Base-by-base conservation (phyloP, 2,329 filamentous ascomycete species). In the Penicillium sp. region DNA sequence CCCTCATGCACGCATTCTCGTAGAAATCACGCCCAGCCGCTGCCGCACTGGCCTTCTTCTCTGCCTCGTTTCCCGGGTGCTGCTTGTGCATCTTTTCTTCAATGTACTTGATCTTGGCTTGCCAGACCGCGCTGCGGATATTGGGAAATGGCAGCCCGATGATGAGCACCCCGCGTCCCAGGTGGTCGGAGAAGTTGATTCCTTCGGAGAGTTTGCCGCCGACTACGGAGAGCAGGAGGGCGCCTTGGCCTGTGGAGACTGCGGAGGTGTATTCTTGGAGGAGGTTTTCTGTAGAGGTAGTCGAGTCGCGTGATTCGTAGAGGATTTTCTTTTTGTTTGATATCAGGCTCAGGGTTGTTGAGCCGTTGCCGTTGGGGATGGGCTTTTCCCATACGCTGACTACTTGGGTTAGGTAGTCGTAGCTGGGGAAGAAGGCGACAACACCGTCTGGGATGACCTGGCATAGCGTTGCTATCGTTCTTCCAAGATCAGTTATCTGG, bases 121-220 rank as follows among this genome's bases (percentile, higher is more conserved):
- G 92, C 94, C 94, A 98, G 70, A 97, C 92, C 1, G 92, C 88
- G 10, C 90, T 92, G 67, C 90, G 86, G 55, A 92, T 88, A 68
- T 98, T 99, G 0, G 95, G 92, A 67, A 96, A 99, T 0, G 95
- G 95, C 4, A 99, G 80, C 0, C 95, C 95, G 14, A 98, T 86
- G n/a, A 98, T 90, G 14, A 96, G 81, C 8, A 99, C 92, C 55
- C 91, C 94, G 28, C 95, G 88, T 1, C 95, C 95, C 0, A 99
- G 86, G 3, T 84, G 83, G 77, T 99, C 93, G 0, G 91, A 94
- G 79, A 99, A 99, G 77, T 99, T 99, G 79, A 99, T 99, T 65
- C 95, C 95, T 77, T 99, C 95, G 59, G 91, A 96, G 78, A 99
- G 89, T 67, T 94, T 96, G 14, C 95, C 95, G 56, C 94, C 94